Base-by-base conservation (phyloP, 2,329 filamentous ascomycete species). In the Fonsecaea monophora region DNA sequence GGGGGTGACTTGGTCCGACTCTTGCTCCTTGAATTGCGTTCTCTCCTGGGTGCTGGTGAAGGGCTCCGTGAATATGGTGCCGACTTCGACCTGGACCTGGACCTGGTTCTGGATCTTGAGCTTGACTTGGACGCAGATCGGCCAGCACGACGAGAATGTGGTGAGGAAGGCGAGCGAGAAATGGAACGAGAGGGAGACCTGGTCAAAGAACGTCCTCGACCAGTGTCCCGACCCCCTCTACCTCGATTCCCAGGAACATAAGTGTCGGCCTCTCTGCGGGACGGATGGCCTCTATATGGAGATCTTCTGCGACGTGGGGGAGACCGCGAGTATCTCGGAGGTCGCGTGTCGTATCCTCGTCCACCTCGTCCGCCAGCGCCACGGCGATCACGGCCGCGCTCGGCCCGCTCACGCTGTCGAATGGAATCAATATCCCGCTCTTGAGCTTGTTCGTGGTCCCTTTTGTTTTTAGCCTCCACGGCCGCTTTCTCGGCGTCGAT, bases 401-500 rank as follows among this genome's bases (percentile, higher is more conserved):
- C 68, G 48, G 72, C 73, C 18, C 78, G 78, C 53, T 81, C 79
- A 15, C 79, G 76, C 65, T 90, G 88, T 75, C 91, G 87, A 62
- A 92, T 82, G 48, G 85, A 84, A 70, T 90, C 86, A 50, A 92
- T 74, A 60, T 92, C 89, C 68, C 88, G 87, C 67, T 95, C 91
- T 65, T 91, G 88, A 58, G 87, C 84, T 34, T 67, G 64, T 50
- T 69, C 65, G 42, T 68, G 64, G 15, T 71, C 38, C 78, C 75
- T 66, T 77, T 75, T 10, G 89, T 82, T 6, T 82, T 82, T 70
- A 84, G 82, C 74, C 75, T 83, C 62, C 73, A 73, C 67, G 88
- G 75, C 66, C 82, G 78, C 57, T 78, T 81, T 50, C 75, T 77
- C 69, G 85, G 83, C 72, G 89, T 80, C 74, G 82, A 79, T 68